Percentiles rank a stretch among this genome's conserved stretches.
phyloP scores from a whole-genome alignment of 768 basidiomycete species.

The Punctularia strigosozonata region DNA sequence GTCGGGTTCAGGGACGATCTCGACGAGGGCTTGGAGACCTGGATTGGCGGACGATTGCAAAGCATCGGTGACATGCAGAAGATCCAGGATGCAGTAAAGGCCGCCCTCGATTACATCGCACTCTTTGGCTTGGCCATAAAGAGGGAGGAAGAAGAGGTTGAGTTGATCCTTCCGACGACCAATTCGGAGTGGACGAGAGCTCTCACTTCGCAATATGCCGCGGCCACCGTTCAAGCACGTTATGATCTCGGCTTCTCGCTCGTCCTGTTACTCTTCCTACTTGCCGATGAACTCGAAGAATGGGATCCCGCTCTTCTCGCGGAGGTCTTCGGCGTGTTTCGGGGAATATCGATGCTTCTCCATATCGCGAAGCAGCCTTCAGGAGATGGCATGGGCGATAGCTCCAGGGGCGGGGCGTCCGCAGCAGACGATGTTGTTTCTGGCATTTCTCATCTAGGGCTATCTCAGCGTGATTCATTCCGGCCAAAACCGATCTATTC shows the following conservation, averaged over 20 bases:
- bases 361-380: conserved; percentile 48
- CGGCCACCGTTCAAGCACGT: conserved; percentile 54
- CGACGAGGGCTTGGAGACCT: conserved; percentile 47
- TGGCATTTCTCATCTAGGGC: conserved; percentile 56
- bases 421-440: conserved; percentile 44
- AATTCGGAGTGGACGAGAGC: conserved; percentile 52
- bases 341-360: conserved; percentile 66
- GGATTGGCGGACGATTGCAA: conserved; percentile 50
- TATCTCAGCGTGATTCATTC: conserved; percentile 13
- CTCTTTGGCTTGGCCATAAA: conserved; percentile 62
- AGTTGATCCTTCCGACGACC: conserved; percentile 36
- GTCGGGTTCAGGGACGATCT: conserved; percentile 41
- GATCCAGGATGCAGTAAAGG: conserved; percentile 41
- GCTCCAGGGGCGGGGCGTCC: conserved; percentile 15
- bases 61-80: conserved; percentile 44
- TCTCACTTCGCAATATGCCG: conserved; percentile 50
- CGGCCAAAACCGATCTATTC: conserved; percentile 44
- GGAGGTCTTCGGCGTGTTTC: conserved; percentile 70
- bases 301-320: conserved; percentile 58
- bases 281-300: conserved; percentile 45
- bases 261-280: conserved; percentile 58
- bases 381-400: conserved; percentile 21
- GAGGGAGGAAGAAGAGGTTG: conserved; percentile 63
- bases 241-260: conserved; percentile 65
- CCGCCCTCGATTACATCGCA: conserved; percentile 58